Percentiles rank a stretch among this genome's conserved stretches.
phyloP scores from a whole-genome alignment of 108 stramenopile genomes.

The Skeletonema costatum region DNA sequence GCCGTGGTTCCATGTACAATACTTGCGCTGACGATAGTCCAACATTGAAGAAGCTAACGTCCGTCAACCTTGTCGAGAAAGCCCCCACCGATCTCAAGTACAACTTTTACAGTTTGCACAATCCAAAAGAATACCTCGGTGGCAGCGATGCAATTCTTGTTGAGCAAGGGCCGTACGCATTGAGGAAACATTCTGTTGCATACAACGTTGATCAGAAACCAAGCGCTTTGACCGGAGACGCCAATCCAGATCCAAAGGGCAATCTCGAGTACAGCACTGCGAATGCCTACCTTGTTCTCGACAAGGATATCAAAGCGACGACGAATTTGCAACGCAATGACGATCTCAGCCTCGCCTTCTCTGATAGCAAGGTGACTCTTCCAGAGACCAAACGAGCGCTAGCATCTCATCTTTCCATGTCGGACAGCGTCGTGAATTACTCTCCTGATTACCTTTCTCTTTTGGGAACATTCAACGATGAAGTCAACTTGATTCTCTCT shows the following conservation, averaged over 20 bases:
- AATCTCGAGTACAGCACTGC: slow-evolving; percentile 52
- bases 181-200: slow-evolving; percentile 45
- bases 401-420: slow-evolving; percentile 48
- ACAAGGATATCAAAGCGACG: slow-evolving; percentile 39
- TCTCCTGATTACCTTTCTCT: slow-evolving; percentile 52
- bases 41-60: slow-evolving; percentile 42
- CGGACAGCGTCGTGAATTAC: slow-evolving; percentile 38
- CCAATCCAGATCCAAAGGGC: slow-evolving; percentile 36
- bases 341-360: slow-evolving; percentile 33
- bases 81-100: slow-evolving; percentile 41
- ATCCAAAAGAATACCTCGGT: slow-evolving; percentile 51
- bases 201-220: slow-evolving; percentile 42
- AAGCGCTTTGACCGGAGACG: slow-evolving; percentile 34
- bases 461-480: slow-evolving; percentile 45
- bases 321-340: slow-evolving; percentile 44
- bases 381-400: slow-evolving; percentile 28
- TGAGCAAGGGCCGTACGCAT: slow-evolving; percentile 50
- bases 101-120: slow-evolving; percentile 51
- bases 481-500: slow-evolving; percentile 48
- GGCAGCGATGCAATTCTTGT: slow-evolving; percentile 50
- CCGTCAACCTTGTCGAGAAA: slow-evolving; percentile 49
- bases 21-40: slow-evolving; percentile 37
- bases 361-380: slow-evolving; percentile 35
- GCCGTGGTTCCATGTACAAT: slow-evolving; percentile 53
- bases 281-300: slow-evolving; percentile 53